Evolutionary conservation across 257 asterid species (phyloP).

Genomic region (Scutellaria minor): DNA sequence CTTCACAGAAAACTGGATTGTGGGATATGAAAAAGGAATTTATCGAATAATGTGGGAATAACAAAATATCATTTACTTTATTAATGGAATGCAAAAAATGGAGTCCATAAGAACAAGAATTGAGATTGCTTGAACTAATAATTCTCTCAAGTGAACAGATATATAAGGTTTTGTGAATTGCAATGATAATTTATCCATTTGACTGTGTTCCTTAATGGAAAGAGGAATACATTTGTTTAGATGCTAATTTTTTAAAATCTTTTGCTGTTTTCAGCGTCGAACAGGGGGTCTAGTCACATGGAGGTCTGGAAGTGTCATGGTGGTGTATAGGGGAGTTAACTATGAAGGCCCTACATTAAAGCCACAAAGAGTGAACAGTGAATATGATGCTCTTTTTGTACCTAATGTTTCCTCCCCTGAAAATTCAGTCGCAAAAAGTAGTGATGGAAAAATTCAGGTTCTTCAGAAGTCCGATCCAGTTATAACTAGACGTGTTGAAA

Average conservation of each 20-base stretch:
- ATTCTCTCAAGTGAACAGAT: slow-evolving; percentile 11
- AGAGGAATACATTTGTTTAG: slow-evolving; percentile 2
- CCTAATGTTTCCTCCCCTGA: slow-evolving; percentile 69
- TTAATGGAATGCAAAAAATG: not conserved
- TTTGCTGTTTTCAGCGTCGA: slow-evolving; percentile 70
- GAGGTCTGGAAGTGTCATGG: slow-evolving; percentile 99
- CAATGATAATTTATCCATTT: not conserved
- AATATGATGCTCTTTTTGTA: slow-evolving; percentile 64
- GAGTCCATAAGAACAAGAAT: slow-evolving; percentile 2
- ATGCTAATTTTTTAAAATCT: slow-evolving; percentile 20
- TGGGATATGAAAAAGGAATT: not conserved
- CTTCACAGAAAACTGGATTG: not conserved
- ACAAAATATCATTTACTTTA: not conserved
- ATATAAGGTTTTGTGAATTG: slow-evolving; percentile 5
- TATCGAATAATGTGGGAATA: no score
- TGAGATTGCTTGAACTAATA: not conserved
- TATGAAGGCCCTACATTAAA: slow-evolving; percentile 78
- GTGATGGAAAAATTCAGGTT: slow-evolving; percentile 40
- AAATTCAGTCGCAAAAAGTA: slow-evolving; percentile 36
- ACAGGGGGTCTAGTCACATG: slow-evolving; percentile 91
- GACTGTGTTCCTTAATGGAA: slow-evolving; percentile 2
- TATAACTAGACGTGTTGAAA: slow-evolving; percentile 42
- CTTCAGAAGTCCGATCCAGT: slow-evolving; percentile 49
- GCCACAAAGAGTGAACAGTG: slow-evolving; percentile 52
- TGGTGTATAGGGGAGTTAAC: slow-evolving; percentile 86